Conservation (phyloP, 2,329 filamentous ascomycete species). For the Diaporthe sp. region DNA sequence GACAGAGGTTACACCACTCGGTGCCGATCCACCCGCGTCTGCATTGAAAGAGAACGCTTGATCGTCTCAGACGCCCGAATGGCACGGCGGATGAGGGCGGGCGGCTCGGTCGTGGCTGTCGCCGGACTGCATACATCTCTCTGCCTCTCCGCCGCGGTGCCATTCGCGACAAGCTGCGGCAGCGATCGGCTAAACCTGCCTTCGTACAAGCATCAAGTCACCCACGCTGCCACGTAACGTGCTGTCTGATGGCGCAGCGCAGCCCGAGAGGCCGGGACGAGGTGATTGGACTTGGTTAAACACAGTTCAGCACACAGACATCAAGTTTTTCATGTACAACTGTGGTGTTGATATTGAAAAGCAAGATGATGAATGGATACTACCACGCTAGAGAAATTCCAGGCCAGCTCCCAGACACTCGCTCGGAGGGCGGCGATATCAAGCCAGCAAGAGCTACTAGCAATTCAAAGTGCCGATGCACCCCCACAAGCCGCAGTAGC, state of each 20-base stretch:
- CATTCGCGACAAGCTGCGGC: background rate
- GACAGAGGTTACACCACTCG: background rate
- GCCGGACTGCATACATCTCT: background rate
- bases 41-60: background rate
- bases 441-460: background rate
- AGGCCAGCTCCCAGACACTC: background rate
- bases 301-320: background rate
- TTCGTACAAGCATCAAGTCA: background rate
- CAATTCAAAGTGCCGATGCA: slow-evolving; percentile 2
- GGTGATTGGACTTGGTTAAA: background rate
- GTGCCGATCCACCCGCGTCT: background rate
- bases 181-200: background rate
- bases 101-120: background rate
- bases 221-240: background rate
- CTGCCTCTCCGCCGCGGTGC: background rate
- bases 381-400: background rate
- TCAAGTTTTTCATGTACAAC: background rate
- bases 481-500: slow-evolving; percentile 28
- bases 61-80: background rate
- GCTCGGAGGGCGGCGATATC: background rate
- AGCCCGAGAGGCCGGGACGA: background rate
- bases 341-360: background rate
- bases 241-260: background rate
- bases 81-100: background rate
- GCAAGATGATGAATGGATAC: background rate